A percentile compares a stretch with the other conserved stretches of the same genome.
These are phyloP conservation scores for Blastocystis sp. DNA, from an alignment of 352 stramenopile genomes.

Conservation along the genomic window DNA sequence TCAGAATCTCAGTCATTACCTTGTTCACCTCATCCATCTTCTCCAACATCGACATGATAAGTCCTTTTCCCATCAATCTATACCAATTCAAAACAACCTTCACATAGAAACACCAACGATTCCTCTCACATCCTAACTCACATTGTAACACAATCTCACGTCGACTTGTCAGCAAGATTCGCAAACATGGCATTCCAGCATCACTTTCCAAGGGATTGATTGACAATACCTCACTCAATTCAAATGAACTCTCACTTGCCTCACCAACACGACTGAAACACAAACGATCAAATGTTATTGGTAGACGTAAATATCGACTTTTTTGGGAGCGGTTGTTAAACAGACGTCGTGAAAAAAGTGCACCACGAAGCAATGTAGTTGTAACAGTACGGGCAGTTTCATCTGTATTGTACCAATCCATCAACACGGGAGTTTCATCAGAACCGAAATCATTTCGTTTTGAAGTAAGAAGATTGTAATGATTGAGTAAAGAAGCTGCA, in stretches of 20 bases:
- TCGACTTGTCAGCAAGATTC: neutral
- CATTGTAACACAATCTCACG: conserved; percentile 5
- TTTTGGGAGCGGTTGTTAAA: neutral
- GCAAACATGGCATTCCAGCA: neutral
- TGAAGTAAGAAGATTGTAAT: conserved; percentile 32
- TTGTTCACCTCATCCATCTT: conserved; percentile 1
- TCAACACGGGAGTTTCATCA: neutral
- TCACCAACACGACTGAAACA: conserved; percentile 1
- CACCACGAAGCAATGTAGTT: neutral
- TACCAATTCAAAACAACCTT: conserved; percentile 32
- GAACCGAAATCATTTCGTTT: neutral
- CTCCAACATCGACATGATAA: neutral
- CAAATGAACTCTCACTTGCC: neutral
- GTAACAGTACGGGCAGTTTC: neutral
- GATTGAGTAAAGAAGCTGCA: neutral
- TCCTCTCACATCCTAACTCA: conserved; percentile 1
- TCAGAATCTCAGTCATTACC: no score
- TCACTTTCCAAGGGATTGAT: neutral
- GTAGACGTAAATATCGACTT: neutral
- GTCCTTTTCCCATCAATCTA: neutral
- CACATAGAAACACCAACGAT: conserved; percentile 43
- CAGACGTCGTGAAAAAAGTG: neutral
- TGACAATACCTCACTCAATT: neutral
- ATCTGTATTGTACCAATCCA: conserved; percentile 13
- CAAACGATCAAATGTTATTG: neutral